Conservation (phyloP, 208 protist genomes). For the Borovskyia barvae region DNA sequence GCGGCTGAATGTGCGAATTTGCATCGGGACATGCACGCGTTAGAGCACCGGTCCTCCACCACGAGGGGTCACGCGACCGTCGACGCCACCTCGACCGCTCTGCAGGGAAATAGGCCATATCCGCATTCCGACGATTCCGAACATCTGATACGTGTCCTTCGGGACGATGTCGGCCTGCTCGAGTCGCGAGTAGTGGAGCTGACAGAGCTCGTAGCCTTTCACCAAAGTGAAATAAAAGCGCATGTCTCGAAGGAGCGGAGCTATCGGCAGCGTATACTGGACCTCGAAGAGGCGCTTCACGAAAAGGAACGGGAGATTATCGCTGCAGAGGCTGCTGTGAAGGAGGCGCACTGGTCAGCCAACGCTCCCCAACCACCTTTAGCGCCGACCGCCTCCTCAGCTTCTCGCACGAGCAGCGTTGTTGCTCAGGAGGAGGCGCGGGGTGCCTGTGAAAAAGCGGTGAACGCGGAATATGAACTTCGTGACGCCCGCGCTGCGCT, state of each 20-base stretch:
- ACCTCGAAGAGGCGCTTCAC: constrained; percentile 43
- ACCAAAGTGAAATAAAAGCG: constrained; percentile 54
- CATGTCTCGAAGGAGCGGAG: constrained; percentile 41
- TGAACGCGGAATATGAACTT: constrained; percentile 27
- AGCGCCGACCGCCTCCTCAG: too few species aligned
- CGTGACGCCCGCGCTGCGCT: constrained; percentile 25
- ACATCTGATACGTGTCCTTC: constrained; percentile 3
- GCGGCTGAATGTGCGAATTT: too few species aligned
- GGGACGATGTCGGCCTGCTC: constrained; percentile 24
- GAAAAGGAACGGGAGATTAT: constrained; percentile 18
- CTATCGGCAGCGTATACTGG: constrained; percentile 58
- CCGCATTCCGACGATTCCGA: too few species aligned
- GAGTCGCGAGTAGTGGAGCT: constrained; percentile 29
- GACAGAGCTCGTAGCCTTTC: constrained; percentile 36
- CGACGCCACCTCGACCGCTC: background rate
- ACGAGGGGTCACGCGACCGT: background rate
- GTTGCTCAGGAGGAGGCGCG: constrained; percentile 21
- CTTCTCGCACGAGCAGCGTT: constrained; percentile 16
- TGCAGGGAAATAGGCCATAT: too few species aligned
- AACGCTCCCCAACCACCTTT: background rate
- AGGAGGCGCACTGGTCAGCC: constrained; percentile 16
- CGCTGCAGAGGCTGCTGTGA: constrained; percentile 1
- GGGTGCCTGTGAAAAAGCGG: constrained; percentile 12
- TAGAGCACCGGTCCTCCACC: background rate
- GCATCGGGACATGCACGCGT: too few species aligned